Evolutionary conservation across 352 stramenopile species (phyloP).

Genomic region (Pythium brachiatum): DNA sequence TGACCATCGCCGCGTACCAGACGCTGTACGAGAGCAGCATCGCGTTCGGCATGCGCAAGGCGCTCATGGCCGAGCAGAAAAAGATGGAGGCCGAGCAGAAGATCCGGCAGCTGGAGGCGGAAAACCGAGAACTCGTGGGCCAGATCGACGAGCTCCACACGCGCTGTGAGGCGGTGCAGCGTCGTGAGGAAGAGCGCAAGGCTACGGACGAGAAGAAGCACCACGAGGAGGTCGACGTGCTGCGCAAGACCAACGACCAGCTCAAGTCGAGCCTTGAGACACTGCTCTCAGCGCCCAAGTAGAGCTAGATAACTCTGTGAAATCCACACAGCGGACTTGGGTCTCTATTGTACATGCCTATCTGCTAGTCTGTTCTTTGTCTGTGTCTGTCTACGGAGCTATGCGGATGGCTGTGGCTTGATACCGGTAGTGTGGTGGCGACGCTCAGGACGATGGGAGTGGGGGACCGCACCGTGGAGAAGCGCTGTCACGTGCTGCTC

Average conservation of each 20-base stretch:
- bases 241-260: conserved; percentile 88
- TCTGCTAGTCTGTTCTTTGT: background rate
- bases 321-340: background rate
- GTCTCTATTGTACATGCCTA: conserved; percentile 7
- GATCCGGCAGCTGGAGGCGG: conserved; percentile 73
- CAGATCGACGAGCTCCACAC: conserved; percentile 77
- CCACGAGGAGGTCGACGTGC: conserved; percentile 80
- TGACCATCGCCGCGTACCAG: conserved; percentile 92
- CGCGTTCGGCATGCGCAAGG: conserved; percentile 93
- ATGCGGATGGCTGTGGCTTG: too few relatives aligned
- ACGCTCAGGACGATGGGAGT: conserved; percentile 33
- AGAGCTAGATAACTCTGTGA: too few relatives aligned
- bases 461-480: conserved; percentile 27
- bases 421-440: background rate
- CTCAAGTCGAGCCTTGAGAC: conserved; percentile 90
- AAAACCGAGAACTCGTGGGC: conserved; percentile 73
- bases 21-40: conserved; percentile 92
- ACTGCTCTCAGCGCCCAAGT: conserved; percentile 67
- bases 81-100: conserved; percentile 87
- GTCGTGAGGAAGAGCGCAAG: conserved; percentile 66
- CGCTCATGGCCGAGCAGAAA: conserved; percentile 90
- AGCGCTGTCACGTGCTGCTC: conserved; percentile 33
- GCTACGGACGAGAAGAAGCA: conserved; percentile 81
- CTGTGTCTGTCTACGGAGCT: background rate
- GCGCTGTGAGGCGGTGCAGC: conserved; percentile 54